These are phyloP conservation scores for Gossypium lobatum DNA, from an alignment of 441 rosid species.

Conservation along the genomic window DNA sequence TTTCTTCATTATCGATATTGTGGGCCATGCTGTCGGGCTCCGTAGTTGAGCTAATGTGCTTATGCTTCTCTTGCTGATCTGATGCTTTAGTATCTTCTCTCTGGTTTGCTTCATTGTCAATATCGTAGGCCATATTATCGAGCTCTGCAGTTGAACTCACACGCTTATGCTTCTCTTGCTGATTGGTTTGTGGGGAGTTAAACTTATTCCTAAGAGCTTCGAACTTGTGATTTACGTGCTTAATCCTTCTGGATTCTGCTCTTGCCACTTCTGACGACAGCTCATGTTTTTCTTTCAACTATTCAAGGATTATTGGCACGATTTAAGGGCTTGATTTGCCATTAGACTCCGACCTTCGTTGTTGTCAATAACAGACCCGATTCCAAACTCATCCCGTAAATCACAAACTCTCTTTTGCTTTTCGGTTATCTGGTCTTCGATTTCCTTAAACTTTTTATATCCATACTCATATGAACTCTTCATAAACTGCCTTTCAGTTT, in stretches of 20 bases:
- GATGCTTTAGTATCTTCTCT: not conserved
- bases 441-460: constrained; percentile 40
- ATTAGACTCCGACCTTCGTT: constrained; percentile 67
- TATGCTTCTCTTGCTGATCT: constrained; percentile 47
- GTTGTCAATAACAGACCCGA: constrained; percentile 54
- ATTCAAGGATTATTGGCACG: constrained; percentile 52
- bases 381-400: constrained; percentile 70
- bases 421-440: constrained; percentile 49
- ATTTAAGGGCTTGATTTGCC: constrained; percentile 62
- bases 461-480: constrained; percentile 50
- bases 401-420: constrained; percentile 49
- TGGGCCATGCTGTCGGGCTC: not conserved
- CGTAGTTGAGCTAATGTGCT: constrained; percentile 1
- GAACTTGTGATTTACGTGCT: constrained; percentile 38
- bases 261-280: constrained; percentile 44
- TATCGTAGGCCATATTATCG: not conserved
- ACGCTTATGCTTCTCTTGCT: constrained; percentile 42
- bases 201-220: constrained; percentile 31
- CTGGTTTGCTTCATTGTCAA: not conserved
- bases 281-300: constrained; percentile 57
- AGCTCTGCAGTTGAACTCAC: not conserved
- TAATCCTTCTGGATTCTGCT: constrained; percentile 43
- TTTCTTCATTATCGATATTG: not conserved
- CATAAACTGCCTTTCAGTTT: constrained; percentile 70
- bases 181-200: constrained; percentile 16